Percentiles rank a stretch among this genome's conserved stretches.
These are phyloP conservation scores for Gautieria morchelliformis DNA, from an alignment of 768 basidiomycete species.

Conservation along the genomic window DNA sequence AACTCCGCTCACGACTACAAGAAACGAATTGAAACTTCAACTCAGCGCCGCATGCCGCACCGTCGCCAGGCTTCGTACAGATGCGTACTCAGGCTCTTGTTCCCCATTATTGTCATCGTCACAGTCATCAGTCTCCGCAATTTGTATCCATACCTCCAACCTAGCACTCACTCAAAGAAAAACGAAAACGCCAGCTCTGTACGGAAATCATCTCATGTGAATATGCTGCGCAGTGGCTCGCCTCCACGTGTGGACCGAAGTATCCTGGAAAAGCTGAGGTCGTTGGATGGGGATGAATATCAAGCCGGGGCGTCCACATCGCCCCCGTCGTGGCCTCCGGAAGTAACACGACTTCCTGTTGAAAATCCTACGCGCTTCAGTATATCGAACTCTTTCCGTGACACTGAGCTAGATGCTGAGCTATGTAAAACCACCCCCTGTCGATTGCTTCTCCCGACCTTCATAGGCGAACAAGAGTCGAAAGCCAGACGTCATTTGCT, in stretches of 20 bases:
- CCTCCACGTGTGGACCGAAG: conserved; percentile 19
- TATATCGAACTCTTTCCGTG: conserved; percentile 4
- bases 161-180: no score
- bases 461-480: conserved; percentile 49
- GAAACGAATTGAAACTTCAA: no score
- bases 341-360: conserved; percentile 27
- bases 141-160: no score
- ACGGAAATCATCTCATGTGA: no score
- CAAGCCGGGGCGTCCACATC: conserved; percentile 10
- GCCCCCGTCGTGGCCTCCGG: conserved; percentile 21
- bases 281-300: conserved; percentile 13
- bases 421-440: conserved; percentile 23
- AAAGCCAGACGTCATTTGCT: conserved; percentile 47
- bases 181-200: no score
- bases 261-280: conserved; percentile 19
- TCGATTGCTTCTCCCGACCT: conserved; percentile 39
- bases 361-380: not conserved
- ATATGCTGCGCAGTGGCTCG: not conserved
- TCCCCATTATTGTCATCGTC: no score
- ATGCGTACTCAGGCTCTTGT: no score
- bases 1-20: no score
- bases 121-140: no score
- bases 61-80: no score
- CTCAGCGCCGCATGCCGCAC: no score
- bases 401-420: conserved; percentile 12